Conservation (phyloP, 2,329 filamentous ascomycete genomes). For the Curvularia verruculosa region DNA sequence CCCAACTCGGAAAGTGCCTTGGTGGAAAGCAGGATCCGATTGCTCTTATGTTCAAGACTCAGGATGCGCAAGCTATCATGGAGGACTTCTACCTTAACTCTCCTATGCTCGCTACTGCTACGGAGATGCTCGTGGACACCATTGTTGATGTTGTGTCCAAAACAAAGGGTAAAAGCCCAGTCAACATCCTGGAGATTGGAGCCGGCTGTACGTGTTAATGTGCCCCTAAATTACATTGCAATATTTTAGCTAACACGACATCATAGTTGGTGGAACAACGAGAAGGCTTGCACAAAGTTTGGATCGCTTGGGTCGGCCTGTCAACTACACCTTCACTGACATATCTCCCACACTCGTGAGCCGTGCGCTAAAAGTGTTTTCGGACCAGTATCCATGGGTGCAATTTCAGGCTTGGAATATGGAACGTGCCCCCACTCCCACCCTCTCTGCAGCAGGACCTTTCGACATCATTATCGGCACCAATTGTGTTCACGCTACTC, state of each 20-base stretch:
- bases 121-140: slow-evolving; percentile 15
- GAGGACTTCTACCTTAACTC: slow-evolving; percentile 21
- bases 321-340: slow-evolving; percentile 52
- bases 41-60: slow-evolving; percentile 20
- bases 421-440: slow-evolving; percentile 8
- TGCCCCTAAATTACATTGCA: too few species aligned
- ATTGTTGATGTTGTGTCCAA: neutral
- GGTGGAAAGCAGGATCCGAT: slow-evolving; percentile 15
- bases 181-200: slow-evolving; percentile 2
- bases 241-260: neutral
- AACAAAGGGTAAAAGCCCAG: neutral
- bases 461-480: slow-evolving; percentile 22
- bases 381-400: slow-evolving; percentile 37
- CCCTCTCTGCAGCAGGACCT: neutral
- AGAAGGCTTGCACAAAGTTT: slow-evolving; percentile 5
- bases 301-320: neutral
- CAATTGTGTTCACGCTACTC: slow-evolving; percentile 30
- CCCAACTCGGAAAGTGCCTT: slow-evolving; percentile 16
- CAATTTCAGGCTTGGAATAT: slow-evolving; percentile 40
- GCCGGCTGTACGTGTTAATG: neutral
- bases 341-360: slow-evolving; percentile 47
- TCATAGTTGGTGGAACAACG: neutral
- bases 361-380: slow-evolving; percentile 30
- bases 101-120: slow-evolving; percentile 22
- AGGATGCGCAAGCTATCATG: slow-evolving; percentile 10